Evolutionary conservation across 2,329 filamentous ascomycete genomes (phyloP), one percentile per base, ranked within the genome.

Genomic region (Colletotrichum sp.): DNA sequence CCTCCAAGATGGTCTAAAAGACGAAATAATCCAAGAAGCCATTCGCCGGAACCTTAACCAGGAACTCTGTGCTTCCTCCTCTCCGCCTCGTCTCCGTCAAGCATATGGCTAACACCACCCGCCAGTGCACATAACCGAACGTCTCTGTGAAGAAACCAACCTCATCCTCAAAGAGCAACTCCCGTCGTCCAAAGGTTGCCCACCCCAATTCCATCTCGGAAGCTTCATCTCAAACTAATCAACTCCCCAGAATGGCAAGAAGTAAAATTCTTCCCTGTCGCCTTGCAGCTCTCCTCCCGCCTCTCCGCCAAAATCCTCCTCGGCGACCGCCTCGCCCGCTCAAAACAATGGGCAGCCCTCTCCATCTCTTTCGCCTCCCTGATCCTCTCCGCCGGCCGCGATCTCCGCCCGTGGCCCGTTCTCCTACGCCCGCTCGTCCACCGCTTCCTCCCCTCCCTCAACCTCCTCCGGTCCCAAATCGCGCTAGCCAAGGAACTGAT

Each of bases 301-400:
- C 77, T 90, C 18, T 89, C 89, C 0, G 87, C 89, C 5, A 83
- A 88, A 8, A 84, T 89, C 7, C 90, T 90, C 77, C 80, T 90
- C 5, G 89, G 89, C 6, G 78, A 81, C 8, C 80, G 83, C 5
- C 79, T 89, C 18, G 88, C 86, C 79, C 86, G 86, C 6, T 84
- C 90, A 76, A 79, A 85, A 24, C 81, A 84, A 57, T 90, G 89
- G 89, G 83, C 90, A 28, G 80, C 85, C 3, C 84, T 88, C 70
- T 80, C 85, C 68, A 82, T 87, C 80, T 80, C 83, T 22, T 89
- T 87, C 78, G 85, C 86, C 13, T 71, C 85, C 18, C 81, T 87
- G 75, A 79, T 80, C 62, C 83, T 89, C 79, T 60, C 79, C 70
- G 80, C 83, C 44, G 78, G 84, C 70, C 48, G 83, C 71, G 66